phyloP scores from a whole-genome alignment of 345 rosid genomes.

The Boechera retrofracta region DNA sequence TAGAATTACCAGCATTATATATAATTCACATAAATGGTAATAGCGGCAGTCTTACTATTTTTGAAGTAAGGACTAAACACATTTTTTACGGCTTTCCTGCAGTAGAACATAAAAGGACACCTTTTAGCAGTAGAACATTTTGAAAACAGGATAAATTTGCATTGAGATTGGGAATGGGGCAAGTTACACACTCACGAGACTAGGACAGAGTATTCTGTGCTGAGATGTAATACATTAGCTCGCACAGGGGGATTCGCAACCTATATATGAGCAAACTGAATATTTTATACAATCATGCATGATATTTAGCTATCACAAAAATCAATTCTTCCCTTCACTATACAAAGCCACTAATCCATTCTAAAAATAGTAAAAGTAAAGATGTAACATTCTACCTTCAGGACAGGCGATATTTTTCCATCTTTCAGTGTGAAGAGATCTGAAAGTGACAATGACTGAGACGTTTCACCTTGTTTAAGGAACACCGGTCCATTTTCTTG shows the following conservation, averaged over 20 bases:
- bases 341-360: slow-evolving; percentile 10
- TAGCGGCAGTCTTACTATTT: slow-evolving; percentile 54
- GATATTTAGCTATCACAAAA: slow-evolving; percentile 13
- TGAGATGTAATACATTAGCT: slow-evolving; percentile 80
- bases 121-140: not conserved
- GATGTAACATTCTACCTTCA: slow-evolving; percentile 56
- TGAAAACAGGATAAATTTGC: not conserved
- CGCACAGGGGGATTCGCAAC: slow-evolving; percentile 91
- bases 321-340: not conserved
- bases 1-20: not conserved
- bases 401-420: slow-evolving; percentile 69
- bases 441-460: slow-evolving; percentile 82
- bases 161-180: slow-evolving; percentile 35
- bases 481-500: slow-evolving; percentile 72
- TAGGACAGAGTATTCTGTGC: slow-evolving; percentile 65
- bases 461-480: slow-evolving; percentile 86
- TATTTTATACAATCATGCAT: slow-evolving; percentile 1
- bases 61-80: slow-evolving; percentile 64
- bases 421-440: slow-evolving; percentile 72
- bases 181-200: slow-evolving; percentile 69
- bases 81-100: slow-evolving; percentile 68
- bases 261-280: slow-evolving; percentile 46
- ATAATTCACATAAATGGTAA: slow-evolving; percentile 6
- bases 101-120: slow-evolving; percentile 18
- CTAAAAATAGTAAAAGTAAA: not conserved